phyloP scores from a whole-genome alignment of 176 grass and related monocot genomes.

The Thalia dealbata region DNA sequence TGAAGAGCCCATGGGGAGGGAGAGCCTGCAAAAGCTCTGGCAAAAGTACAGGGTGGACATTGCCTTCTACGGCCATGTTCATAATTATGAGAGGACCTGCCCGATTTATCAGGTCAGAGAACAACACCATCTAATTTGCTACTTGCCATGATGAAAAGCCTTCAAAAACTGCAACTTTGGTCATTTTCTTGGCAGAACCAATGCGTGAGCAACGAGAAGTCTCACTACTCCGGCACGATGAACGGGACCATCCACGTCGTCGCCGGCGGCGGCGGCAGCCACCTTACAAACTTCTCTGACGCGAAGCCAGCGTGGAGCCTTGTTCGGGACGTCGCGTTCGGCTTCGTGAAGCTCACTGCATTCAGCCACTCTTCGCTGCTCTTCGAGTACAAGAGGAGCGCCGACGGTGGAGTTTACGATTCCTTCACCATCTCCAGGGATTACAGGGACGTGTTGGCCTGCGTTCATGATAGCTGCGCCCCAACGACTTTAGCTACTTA shows the following conservation, averaged over 20 bases:
- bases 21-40: constrained; percentile 63
- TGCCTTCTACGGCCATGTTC: constrained; percentile 71
- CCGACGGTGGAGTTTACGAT: constrained; percentile 50
- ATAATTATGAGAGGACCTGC: constrained; percentile 88
- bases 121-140: not conserved
- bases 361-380: constrained; percentile 54
- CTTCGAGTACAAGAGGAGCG: constrained; percentile 62
- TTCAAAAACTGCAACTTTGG: too few relatives aligned
- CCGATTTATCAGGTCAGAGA: constrained; percentile 50
- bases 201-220: constrained; percentile 39
- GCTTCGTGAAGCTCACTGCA: constrained; percentile 73
- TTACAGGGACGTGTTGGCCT: constrained; percentile 60
- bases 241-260: constrained; percentile 73
- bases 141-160: too few relatives aligned
- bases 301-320: constrained; percentile 45
- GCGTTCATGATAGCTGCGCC: constrained; percentile 65
- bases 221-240: constrained; percentile 47
- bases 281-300: constrained; percentile 43
- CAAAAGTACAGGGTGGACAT: constrained; percentile 59
- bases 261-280: constrained; percentile 59
- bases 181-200: constrained; percentile 45
- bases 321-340: constrained; percentile 49
- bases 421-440: constrained; percentile 64
- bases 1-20: constrained; percentile 56
- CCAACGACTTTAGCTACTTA: constrained; percentile 57